Evolutionary conservation across 805 yeast genomes (phyloP).

Genomic region (Lachancea thermotolerans): DNA sequence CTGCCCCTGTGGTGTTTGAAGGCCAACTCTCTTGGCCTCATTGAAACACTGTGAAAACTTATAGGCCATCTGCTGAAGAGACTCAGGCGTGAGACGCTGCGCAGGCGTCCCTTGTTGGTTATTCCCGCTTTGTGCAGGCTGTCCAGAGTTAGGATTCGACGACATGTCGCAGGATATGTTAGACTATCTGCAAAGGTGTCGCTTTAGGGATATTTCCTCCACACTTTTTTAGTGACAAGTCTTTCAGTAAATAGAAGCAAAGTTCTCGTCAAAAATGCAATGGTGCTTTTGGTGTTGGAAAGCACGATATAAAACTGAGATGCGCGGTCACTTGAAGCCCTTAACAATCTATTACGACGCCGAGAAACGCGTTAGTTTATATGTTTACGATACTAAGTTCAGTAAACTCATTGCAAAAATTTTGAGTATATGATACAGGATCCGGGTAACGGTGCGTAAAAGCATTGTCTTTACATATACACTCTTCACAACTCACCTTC

Average conservation of each 20-base stretch:
- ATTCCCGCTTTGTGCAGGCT: slow-evolving; percentile 1
- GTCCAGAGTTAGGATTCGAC: slow-evolving; percentile 2
- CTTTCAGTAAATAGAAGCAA: neutral
- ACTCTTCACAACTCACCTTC: neutral
- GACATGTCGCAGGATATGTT: neutral
- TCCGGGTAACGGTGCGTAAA: neutral
- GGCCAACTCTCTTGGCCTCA: slow-evolving; percentile 57
- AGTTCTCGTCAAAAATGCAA: neutral
- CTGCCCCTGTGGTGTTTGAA: slow-evolving; percentile 52
- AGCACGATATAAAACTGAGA: too few species aligned
- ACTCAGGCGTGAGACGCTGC: slow-evolving; percentile 11
- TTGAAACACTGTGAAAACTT: slow-evolving; percentile 54
- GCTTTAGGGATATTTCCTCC: too few species aligned
- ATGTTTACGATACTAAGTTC: neutral
- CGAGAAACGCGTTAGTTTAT: neutral
- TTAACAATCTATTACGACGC: neutral
- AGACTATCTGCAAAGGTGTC: neutral
- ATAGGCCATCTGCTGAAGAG: slow-evolving; percentile 47
- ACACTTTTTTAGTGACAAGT: neutral
- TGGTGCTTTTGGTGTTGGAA: neutral
- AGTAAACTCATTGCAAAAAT: neutral
- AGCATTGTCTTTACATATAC: too few species aligned
- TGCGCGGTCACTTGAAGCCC: neutral
- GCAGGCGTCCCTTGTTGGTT: slow-evolving; percentile 3
- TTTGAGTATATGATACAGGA: neutral